Percentiles rank a stretch among this genome's conserved stretches.
Conservation (phyloP, 108 stramenopile species). For the Cyclotella sp. region DNA sequence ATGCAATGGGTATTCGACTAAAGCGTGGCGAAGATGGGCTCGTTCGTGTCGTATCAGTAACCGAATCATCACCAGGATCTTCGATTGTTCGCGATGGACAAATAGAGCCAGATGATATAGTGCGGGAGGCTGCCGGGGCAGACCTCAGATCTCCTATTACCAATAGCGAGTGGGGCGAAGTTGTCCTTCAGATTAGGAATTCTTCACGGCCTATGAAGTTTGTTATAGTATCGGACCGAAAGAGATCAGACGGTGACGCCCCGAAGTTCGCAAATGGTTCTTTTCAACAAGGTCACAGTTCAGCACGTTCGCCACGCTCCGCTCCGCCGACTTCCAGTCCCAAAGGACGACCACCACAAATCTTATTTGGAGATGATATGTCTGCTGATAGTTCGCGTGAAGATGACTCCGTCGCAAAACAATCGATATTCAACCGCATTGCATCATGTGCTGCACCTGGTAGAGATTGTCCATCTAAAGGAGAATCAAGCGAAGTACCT, state of each 20-base stretch:
- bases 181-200: constrained; percentile 45
- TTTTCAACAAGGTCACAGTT: no score
- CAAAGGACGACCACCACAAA: neutral
- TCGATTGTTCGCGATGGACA: constrained; percentile 39
- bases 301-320: neutral
- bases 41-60: constrained; percentile 50
- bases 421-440: constrained; percentile 54
- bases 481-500: constrained; percentile 46
- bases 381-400: neutral
- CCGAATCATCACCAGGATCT: constrained; percentile 35
- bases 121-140: constrained; percentile 43
- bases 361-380: constrained; percentile 7
- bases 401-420: constrained; percentile 30
- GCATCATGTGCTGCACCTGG: constrained; percentile 41
- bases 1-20: constrained; percentile 48
- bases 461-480: neutral
- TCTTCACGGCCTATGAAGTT: constrained; percentile 47
- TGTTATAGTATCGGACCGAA: constrained; percentile 29
- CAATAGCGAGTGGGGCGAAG: constrained; percentile 46
- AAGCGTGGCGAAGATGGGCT: constrained; percentile 53
- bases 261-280: neutral
- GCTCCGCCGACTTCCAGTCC: neutral
- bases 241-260: constrained; percentile 2
- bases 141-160: constrained; percentile 46
- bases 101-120: constrained; percentile 48